Base-by-base conservation (phyloP, 2,329 filamentous ascomycete genomes). In the Aureobasidium sp. region DNA sequence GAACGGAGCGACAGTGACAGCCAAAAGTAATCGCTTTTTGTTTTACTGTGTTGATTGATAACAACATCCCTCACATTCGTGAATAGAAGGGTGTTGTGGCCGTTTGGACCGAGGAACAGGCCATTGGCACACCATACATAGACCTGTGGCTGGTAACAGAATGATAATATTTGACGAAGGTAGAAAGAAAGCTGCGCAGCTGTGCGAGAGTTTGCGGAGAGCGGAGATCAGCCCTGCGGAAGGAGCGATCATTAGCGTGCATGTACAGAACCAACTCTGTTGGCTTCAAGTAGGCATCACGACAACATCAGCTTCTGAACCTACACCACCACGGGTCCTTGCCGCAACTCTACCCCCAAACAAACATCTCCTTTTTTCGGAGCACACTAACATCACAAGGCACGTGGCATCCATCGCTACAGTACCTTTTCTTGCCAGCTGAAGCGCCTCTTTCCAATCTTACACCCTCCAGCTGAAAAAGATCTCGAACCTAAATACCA, bases 331-430 rank as follows among this genome's bases (percentile, higher is more conserved):
- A 21, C 42, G 42, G 54, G 30, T 29, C 16, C 29, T 45, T 44
- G 53, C 53, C 42, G 54, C 41, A 58, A 58, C 54, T 36, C 32
- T 58, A 47, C n/a, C 10, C 25, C 8, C 54, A 21, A 34, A 36
- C 54, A 58, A 58, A 47, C 54, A 58, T 47, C 54, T 55, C 54
- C 54, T 58, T 58, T 58, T 29, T 11, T 34, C 11, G 39, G 29
- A 58, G 32, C 54, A 37, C 21, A 30, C 29, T 21, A 21, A 47
- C 41, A 47, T 11, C n/a, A 1, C 21, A 21, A 10, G 30, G 21
- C 41, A 58, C 54, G 54, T 58, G 54, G 54, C 16, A 8, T 34
- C 21, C 9, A 16, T 16, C 7, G 41, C n/a, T 34, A 45, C 53
- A 21, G 53, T 55, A 45, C 39, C 25, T 21, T 21, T 30, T 25